phyloP scores from a whole-genome alignment of 1,284 basidiomycete genomes.

The Vanrija pseudolonga region DNA sequence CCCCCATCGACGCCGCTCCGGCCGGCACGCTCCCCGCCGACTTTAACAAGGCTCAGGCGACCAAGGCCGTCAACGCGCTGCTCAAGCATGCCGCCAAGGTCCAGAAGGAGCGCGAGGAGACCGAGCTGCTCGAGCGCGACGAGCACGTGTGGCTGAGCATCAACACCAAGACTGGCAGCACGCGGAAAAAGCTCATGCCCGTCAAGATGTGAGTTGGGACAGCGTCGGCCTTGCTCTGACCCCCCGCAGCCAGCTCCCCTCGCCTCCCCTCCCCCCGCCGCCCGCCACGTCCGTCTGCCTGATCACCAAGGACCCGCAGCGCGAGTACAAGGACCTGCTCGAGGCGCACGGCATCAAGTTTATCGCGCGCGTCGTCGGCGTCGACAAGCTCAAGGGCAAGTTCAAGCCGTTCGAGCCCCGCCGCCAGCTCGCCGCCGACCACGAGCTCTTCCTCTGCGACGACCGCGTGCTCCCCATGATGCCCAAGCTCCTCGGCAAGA shows the following conservation, averaged over 20 bases:
- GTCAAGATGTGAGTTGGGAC: constrained; percentile 65
- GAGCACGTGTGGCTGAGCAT: constrained; percentile 82
- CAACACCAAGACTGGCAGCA: constrained; percentile 72
- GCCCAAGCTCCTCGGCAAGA: constrained; percentile 79
- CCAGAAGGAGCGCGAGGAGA: constrained; percentile 63
- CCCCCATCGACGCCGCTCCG: constrained; percentile 14
- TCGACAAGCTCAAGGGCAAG: constrained; percentile 84
- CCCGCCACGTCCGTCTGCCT: constrained; percentile 77
- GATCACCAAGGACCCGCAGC: constrained; percentile 91
- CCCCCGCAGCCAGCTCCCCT: constrained; percentile 62
- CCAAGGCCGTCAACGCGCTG: constrained; percentile 71
- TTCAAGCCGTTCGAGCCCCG: constrained; percentile 90
- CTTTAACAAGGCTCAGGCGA: constrained; percentile 67
- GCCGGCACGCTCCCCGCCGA: constrained; percentile 25
- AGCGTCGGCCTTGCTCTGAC: background rate
- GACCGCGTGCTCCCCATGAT: constrained; percentile 82
- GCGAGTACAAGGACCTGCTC: constrained; percentile 91
- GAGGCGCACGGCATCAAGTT: constrained; percentile 73
- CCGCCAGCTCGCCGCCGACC: constrained; percentile 76
- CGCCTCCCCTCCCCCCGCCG: constrained; percentile 70
- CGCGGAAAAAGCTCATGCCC: constrained; percentile 74
- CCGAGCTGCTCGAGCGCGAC: constrained; percentile 74
- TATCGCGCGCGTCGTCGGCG: constrained; percentile 85
- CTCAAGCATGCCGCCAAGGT: constrained; percentile 64
- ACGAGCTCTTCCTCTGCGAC: constrained; percentile 90